Evolutionary conservation across 305 asterid genomes (phyloP), one percentile per base, ranked within the genome.

Genomic region (Rubia balearica): DNA sequence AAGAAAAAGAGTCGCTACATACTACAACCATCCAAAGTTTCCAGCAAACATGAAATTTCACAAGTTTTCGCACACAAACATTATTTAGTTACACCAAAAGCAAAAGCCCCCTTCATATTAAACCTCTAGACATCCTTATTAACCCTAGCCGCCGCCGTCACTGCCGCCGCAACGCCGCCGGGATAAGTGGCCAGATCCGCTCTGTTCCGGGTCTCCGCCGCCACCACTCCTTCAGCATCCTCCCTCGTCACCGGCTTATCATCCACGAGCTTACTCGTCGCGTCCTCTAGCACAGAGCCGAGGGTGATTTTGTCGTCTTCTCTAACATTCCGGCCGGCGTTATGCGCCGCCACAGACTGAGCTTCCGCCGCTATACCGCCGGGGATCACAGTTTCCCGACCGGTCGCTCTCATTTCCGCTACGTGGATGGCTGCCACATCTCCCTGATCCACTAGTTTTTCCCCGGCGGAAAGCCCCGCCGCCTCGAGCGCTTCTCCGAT

Each of bases 401-500:
- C 68, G 4, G 68, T 64, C 3, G 53, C 33, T 40, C 33, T 64
- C 68, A 64, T 64, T 64, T 64, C 68, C 1, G 68, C 68, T 10
- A 41, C 68, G 51, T 64, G 68, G 30, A 64, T 64, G 17, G 68
- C 68, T 10, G 68, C 68, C 2, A 30, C 68, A 4, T 64, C 68
- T 19, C 53, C 68, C 24, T 64, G 68, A 30, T 64, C 53, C 36
- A 64, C 33, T 8, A 40, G 30, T 64, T 75, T 86, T 24, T 81
- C 79, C 14, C 85, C 88, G 0, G 85, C 80, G 0, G 87, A 74
- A 4, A 80, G 76, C 1, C 85, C 87, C 0, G 86, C 76, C 1
- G 89, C 84, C 57, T 86, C 91, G 21, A 88, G 82, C 17, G 94
- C 94, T 73, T 86, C 89, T 8, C 88, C 89, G 0, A 86, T 83